A percentile compares a stretch with the other conserved stretches of the same genome.
Evolutionary conservation across 192 early-diverging fungal genomes (phyloP).

Genomic region (Backusella liffmaniae): DNA sequence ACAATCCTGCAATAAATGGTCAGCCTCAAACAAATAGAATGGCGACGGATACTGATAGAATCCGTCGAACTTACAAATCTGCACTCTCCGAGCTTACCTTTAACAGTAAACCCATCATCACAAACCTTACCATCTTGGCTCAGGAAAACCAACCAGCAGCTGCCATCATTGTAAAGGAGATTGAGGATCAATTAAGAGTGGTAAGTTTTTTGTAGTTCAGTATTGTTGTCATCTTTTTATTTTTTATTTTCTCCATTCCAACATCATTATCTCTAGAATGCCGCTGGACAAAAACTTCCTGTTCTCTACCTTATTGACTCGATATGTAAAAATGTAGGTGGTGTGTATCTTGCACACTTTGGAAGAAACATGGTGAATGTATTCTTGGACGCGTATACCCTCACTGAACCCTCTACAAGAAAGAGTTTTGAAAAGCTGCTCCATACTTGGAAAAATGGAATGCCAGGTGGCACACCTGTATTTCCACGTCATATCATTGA

Average conservation of each 20-base stretch:
- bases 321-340: slow-evolving; percentile 93
- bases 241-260: background rate
- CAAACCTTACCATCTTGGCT: slow-evolving; percentile 82
- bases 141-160: slow-evolving; percentile 67
- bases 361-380: slow-evolving; percentile 65
- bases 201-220: slow-evolving; percentile 33
- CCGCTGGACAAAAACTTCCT: slow-evolving; percentile 78
- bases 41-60: slow-evolving; percentile 21
- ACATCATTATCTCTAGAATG: slow-evolving; percentile 48
- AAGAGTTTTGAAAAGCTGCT: slow-evolving; percentile 75
- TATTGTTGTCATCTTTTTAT: background rate
- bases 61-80: slow-evolving; percentile 21
- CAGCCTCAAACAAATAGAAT: background rate
- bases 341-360: slow-evolving; percentile 72
- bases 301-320: slow-evolving; percentile 93
- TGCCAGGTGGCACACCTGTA: slow-evolving; percentile 57
- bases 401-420: slow-evolving; percentile 64
- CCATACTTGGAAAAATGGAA: slow-evolving; percentile 76
- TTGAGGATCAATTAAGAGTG: slow-evolving; percentile 54
- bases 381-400: slow-evolving; percentile 75
- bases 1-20: slow-evolving; percentile 9
- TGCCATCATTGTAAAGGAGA: slow-evolving; percentile 73
- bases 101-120: slow-evolving; percentile 94
- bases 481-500: slow-evolving; percentile 56
- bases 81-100: slow-evolving; percentile 79